Base-by-base conservation (phyloP, 108 stramenopile species). In the Pinguiococcus pyrenoidosus region DNA sequence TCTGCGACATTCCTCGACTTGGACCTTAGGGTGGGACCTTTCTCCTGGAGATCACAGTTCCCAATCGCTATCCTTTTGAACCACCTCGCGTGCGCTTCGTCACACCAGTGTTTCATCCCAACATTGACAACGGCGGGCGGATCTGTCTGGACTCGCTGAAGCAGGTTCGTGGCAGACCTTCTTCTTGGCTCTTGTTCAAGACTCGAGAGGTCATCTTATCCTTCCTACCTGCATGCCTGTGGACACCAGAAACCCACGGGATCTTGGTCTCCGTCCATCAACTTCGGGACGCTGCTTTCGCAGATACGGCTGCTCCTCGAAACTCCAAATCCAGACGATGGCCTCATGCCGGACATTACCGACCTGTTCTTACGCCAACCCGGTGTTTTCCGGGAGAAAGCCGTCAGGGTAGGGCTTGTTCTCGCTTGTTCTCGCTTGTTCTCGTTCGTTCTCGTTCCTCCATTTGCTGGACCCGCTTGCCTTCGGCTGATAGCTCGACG, bases 131-230 rank as follows among this genome's bases (percentile, higher is more conserved):
- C 22, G 61, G 61, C 9, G 79, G 79, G n/a, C 44, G 79, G 20
- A 80, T 80, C 32, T 80, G 79, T 37, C 56, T 80, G 20, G 79
- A 80, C 37, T 72, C 75, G 1, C 66, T 80, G 32, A 80, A 80
- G 48, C 10, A 18, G 46, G 45, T 37, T 40, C 39, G 39, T 20
- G 17, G 16, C 13, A 7, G 8, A 20, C 16, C 39, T 16, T 20
- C 39, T n/a, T n/a, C n/a, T n/a, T n/a, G n/a, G n/a, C n/a, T n/a
- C n/a, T n/a, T n/a, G n/a, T 13, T 35, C 13, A 12, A 35, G 34
- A 12, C 34, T 35, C 34, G 13, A 13, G 34, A 13, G 12, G 13
- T n/a, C 33, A 6, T 4, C 46, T 17, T 24, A 14, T 4, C 46
- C 4, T 4, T 21, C 29, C 33, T 21, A 8, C 7, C 33, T 21